These are phyloP conservation scores for Breynia disticha DNA, from an alignment of 441 rosid species.

Conservation along the genomic window DNA sequence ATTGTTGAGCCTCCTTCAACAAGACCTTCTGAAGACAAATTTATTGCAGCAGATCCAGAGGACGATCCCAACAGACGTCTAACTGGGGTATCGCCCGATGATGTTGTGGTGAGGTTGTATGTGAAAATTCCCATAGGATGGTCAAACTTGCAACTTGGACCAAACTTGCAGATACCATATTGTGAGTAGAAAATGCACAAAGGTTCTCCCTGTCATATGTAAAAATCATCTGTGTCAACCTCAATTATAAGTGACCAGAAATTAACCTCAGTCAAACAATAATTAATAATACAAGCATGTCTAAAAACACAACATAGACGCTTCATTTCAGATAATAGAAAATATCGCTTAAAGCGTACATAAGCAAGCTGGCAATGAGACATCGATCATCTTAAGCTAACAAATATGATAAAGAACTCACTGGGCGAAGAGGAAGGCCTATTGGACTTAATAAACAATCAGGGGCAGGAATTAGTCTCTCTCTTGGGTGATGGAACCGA, in stretches of 20 bases:
- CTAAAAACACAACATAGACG: too few relatives aligned
- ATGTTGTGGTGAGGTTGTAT: slow-evolving; percentile 51
- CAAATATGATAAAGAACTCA: slow-evolving; percentile 29
- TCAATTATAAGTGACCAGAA: too few relatives aligned
- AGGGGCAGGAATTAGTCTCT: slow-evolving; percentile 82
- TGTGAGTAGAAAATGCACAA: slow-evolving; percentile 90
- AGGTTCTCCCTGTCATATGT: slow-evolving; percentile 73
- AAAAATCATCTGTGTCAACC: neutral
- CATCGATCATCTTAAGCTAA: neutral
- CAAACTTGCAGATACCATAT: slow-evolving; percentile 98
- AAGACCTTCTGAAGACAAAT: slow-evolving; percentile 54
- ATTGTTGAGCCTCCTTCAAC: slow-evolving; percentile 54
- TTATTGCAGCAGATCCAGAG: slow-evolving; percentile 40
- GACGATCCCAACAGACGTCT: slow-evolving; percentile 42
- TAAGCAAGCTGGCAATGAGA: too few relatives aligned
- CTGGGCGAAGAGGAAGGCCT: slow-evolving; percentile 93
- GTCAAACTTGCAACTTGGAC: slow-evolving; percentile 98
- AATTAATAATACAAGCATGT: too few relatives aligned
- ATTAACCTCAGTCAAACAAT: too few relatives aligned
- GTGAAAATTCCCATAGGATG: slow-evolving; percentile 90
- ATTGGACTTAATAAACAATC: slow-evolving; percentile 83
- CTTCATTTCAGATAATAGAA: too few relatives aligned
- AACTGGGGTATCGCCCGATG: slow-evolving; percentile 51
- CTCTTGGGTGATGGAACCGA: slow-evolving; percentile 94
- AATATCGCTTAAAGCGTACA: too few relatives aligned